phyloP scores from a whole-genome alignment of 305 asterid genomes.

The Rubia balearica region DNA sequence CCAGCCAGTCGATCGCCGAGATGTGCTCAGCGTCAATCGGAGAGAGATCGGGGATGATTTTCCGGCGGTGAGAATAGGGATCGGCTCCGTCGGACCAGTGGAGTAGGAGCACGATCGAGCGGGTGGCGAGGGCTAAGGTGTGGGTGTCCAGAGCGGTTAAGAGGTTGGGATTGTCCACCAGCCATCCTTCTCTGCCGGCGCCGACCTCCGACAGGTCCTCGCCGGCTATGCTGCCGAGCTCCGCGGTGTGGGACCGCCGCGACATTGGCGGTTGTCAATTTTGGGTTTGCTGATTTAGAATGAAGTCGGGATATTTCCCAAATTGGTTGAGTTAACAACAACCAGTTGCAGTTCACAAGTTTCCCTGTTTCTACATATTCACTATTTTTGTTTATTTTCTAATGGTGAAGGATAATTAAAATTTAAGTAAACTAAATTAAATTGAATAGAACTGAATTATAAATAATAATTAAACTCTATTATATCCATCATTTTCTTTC shows the following conservation, averaged over 20 bases:
- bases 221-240: conserved; percentile 73
- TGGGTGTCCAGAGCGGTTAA: conserved; percentile 68
- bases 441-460: too few species aligned
- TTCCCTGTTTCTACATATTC: background rate
- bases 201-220: conserved; percentile 64
- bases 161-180: conserved; percentile 58
- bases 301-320: background rate
- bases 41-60: conserved; percentile 71
- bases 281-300: background rate
- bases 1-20: conserved; percentile 82
- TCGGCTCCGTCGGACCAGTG: conserved; percentile 51
- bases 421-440: too few species aligned
- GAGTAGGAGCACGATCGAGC: conserved; percentile 56
- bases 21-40: conserved; percentile 77
- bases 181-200: conserved; percentile 91
- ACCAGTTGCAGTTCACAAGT: too few species aligned
- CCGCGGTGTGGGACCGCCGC: conserved; percentile 67
- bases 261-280: conserved; percentile 33
- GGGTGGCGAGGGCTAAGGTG: conserved; percentile 65
- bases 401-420: too few species aligned
- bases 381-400: too few species aligned
- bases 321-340: background rate
- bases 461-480: too few species aligned
- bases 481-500: too few species aligned
- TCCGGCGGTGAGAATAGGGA: conserved; percentile 36